Base-by-base conservation (phyloP, 768 basidiomycete species). In the Collybia sp. region DNA sequence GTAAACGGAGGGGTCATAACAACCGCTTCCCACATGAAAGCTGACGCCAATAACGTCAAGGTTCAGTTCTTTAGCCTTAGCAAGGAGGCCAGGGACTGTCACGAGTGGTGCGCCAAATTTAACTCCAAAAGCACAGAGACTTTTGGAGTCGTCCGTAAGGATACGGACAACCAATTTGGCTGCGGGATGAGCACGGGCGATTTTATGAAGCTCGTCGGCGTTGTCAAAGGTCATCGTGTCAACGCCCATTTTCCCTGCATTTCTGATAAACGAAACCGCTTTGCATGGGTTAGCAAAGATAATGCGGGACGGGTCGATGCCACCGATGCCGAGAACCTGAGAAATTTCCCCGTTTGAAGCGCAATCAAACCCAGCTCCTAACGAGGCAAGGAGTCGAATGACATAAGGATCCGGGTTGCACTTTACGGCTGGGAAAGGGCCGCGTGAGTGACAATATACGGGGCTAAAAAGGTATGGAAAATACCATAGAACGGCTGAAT, bases 261-360 rank as follows among this genome's bases (percentile, higher is more conserved):
- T 79, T 41, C 93, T 88, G 57, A 99, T 77, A 70, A 94, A 97
- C 0, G 93, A 95, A 10, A 80, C 76, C 2, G 96, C 90, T 70
- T 99, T 99, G 84, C 96, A 98, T 0, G 96, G 96, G 68, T 99
- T 99, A 53, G 96, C 96, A 58, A 93, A 99, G 61, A 98, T 91
- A 73, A 99, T 88, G 47, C 86, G 79, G 44, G 79, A 76, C 3
- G 94, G 83, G 40, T 79, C 75, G 43, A 95, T 77, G 6, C 83
- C 85, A 4, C 85, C 84, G 3, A 93, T 65, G 10, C 68, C 68
- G 18, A 96, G 71, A 19, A 98, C 85, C 51, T 81, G 79, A 16
- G 78, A 74, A 56, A 99, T 97, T 68, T 99, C 96, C 47, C 85
- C 83, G 54, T 90, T 87, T 33, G 95, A 98, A 12, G 96, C 96